phyloP scores from a whole-genome alignment of 2,329 filamentous ascomycete species.

The Eutypella sp. region DNA sequence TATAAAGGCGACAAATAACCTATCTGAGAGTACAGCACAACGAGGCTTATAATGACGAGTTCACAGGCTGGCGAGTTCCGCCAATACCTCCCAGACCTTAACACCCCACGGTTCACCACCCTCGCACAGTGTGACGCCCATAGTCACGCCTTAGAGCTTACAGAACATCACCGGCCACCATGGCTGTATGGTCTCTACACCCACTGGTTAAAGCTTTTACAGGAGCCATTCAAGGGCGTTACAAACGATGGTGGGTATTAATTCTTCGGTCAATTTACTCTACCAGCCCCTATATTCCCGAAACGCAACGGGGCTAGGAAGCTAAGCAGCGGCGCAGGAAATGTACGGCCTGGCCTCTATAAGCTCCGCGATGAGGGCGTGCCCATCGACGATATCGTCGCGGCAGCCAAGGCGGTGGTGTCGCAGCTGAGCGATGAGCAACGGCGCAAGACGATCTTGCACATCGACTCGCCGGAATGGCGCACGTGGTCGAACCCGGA shows the following conservation, averaged over 20 bases:
- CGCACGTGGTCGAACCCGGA: constrained; percentile 69
- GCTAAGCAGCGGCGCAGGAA: constrained; percentile 30
- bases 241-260: constrained; percentile 56
- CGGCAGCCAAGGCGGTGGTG: constrained; percentile 43
- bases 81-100: constrained; percentile 58
- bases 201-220: constrained; percentile 53
- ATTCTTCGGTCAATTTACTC: background rate
- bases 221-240: constrained; percentile 67
- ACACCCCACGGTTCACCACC: constrained; percentile 54
- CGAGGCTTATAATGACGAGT: constrained; percentile 8
- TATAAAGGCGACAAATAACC: background rate
- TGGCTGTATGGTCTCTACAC: constrained; percentile 60
- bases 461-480: constrained; percentile 68
- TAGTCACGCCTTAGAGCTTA: constrained; percentile 58
- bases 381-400: constrained; percentile 52
- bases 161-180: constrained; percentile 53
- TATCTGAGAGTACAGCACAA: too few relatives aligned
- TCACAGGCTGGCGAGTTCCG: constrained; percentile 38
- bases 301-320: background rate
- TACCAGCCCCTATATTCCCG: background rate
- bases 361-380: constrained; percentile 58
- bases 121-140: constrained; percentile 59
- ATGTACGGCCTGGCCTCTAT: constrained; percentile 50
- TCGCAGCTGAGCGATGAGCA: constrained; percentile 44
- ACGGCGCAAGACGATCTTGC: constrained; percentile 44